Evolutionary conservation across 2,329 filamentous ascomycete genomes (phyloP).

Genomic region (Lanzia echinophila): DNA sequence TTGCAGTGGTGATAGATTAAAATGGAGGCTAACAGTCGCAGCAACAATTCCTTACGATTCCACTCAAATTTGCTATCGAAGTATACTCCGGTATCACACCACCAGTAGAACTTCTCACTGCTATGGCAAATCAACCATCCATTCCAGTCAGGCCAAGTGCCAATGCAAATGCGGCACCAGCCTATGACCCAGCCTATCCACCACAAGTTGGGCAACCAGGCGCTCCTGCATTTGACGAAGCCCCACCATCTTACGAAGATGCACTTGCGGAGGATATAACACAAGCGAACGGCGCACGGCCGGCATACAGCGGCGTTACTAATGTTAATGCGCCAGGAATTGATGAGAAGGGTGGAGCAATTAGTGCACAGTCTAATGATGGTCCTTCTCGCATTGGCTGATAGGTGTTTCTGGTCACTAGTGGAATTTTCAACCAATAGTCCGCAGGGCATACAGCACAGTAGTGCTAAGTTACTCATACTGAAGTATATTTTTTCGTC

Average conservation of each 20-base stretch:
- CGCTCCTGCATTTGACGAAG: conserved; percentile 55
- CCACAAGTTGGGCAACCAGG: conserved; percentile 46
- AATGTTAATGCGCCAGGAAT: conserved; percentile 48
- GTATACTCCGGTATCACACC: conserved; percentile 86
- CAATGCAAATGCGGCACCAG: conserved; percentile 19
- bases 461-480: too few relatives aligned
- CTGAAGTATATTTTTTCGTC: too few relatives aligned
- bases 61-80: conserved; percentile 70
- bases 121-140: conserved; percentile 38
- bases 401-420: background rate
- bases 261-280: conserved; percentile 71
- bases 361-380: background rate
- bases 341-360: conserved; percentile 21
- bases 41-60: conserved; percentile 71
- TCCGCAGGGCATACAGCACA: too few relatives aligned
- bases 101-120: conserved; percentile 66
- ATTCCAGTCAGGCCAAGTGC: conserved; percentile 19
- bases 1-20: background rate
- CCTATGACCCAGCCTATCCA: conserved; percentile 48
- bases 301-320: conserved; percentile 60
- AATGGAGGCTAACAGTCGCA: conserved; percentile 27
- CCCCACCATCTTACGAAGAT: conserved; percentile 93
- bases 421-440: background rate
- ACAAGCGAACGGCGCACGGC: conserved; percentile 65
- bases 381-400: background rate